These are phyloP conservation scores for Mycosphaerella arachidis DNA, from an alignment of 2,329 filamentous ascomycete species.

Conservation along the genomic window DNA sequence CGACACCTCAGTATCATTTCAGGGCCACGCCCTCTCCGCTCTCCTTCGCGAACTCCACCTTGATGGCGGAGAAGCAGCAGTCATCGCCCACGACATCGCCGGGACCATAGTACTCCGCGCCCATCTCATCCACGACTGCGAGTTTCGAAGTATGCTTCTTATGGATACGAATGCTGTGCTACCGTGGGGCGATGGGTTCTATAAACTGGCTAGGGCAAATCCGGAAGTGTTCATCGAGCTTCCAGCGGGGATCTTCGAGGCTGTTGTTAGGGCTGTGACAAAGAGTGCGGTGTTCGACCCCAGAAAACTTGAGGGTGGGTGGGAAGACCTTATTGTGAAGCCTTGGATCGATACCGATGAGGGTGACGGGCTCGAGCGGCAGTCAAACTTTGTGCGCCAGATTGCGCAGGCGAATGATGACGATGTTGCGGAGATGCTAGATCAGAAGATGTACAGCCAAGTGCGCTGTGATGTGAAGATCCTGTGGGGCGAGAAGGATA, in stretches of 20 bases:
- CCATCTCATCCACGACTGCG: conserved; percentile 35
- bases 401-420: conserved; percentile 26
- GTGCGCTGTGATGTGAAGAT: conserved; percentile 37
- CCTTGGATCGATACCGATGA: conserved; percentile 29
- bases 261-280: conserved; percentile 40
- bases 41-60: conserved; percentile 36
- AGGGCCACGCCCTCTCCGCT: conserved; percentile 38
- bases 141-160: conserved; percentile 40
- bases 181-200: conserved; percentile 43
- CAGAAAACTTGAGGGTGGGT: conserved; percentile 26
- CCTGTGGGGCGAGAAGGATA: conserved; percentile 44
- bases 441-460: conserved; percentile 33
- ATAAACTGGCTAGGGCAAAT: conserved; percentile 36
- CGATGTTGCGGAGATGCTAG: conserved; percentile 39
- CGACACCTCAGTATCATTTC: conserved; percentile 37
- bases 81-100: conserved; percentile 46
- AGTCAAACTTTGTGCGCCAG: conserved; percentile 40
- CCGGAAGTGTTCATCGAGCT: conserved; percentile 29
- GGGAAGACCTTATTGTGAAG: conserved; percentile 35
- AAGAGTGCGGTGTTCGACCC: conserved; percentile 34
- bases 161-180: conserved; percentile 43
- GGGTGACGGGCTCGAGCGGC: conserved; percentile 13
- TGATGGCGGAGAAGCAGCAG: conserved; percentile 28
- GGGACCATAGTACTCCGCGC: conserved; percentile 41
- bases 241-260: conserved; percentile 33